Conservation (phyloP, 306 rosid species). For the Cucurbita pepo region DNA sequence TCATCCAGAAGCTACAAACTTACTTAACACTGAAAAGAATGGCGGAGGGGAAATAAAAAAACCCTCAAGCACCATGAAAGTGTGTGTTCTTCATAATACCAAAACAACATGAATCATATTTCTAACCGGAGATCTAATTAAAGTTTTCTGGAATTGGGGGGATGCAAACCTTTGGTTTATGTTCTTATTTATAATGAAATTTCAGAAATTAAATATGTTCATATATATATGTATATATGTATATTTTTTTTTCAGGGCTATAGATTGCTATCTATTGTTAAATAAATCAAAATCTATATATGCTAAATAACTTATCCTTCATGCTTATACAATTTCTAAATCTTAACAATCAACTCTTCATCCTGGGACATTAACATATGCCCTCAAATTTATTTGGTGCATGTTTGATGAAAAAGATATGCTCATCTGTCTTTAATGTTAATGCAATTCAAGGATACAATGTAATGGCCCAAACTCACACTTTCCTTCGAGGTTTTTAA, state of each 20-base stretch:
- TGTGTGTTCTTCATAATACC: neutral
- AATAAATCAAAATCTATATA: neutral
- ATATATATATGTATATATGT: too few species aligned
- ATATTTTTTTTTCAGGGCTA: neutral
- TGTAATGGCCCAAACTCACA: too few species aligned
- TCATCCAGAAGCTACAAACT: neutral
- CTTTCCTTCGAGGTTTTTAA: too few species aligned
- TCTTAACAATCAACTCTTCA: neutral
- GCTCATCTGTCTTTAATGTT: neutral
- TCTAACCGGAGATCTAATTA: neutral
- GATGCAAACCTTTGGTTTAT: neutral
- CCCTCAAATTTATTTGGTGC: neutral
- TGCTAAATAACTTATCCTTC: too few species aligned
- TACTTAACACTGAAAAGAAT: neutral
- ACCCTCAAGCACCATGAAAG: neutral
- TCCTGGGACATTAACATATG: neutral
- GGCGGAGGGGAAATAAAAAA: neutral
- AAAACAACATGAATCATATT: neutral
- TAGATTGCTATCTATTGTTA: neutral
- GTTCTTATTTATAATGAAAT: neutral
- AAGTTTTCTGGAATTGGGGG: neutral
- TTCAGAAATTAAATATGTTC: neutral
- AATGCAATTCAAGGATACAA: neutral
- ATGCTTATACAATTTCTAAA: too few species aligned
- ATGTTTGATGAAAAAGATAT: neutral